Percentiles rank a stretch among this genome's conserved stretches.
Conservation (phyloP, 768 basidiomycete species). For the Clathrus columnatus region DNA sequence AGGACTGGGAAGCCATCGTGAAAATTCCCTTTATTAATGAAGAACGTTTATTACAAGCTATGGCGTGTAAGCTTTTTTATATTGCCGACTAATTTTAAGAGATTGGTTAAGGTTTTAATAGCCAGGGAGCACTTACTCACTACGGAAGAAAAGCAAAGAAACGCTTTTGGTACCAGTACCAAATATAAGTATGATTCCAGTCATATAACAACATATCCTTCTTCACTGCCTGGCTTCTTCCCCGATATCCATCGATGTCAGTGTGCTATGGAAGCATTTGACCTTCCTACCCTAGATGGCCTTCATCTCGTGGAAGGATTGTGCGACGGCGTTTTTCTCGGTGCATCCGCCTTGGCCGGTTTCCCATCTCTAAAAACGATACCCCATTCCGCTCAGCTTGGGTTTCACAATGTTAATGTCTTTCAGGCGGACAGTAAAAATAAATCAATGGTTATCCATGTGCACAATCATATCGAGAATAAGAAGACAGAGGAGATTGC, state of each 20-base stretch:
- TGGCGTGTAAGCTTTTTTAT: conserved; percentile 51
- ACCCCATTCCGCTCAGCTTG: conserved; percentile 66
- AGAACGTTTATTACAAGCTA: conserved; percentile 64
- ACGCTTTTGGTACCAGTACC: conserved; percentile 71
- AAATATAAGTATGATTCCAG: conserved; percentile 62
- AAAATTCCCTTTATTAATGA: conserved; percentile 98
- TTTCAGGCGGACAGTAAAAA: conserved; percentile 86
- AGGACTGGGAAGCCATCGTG: conserved; percentile 97
- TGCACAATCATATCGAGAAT: conserved; percentile 65
- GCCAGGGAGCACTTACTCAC: conserved; percentile 75
- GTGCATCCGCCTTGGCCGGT: conserved; percentile 80
- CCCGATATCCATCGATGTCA: conserved; percentile 75
- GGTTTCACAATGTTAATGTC: conserved; percentile 85
- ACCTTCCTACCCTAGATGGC: conserved; percentile 79
- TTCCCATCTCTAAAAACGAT: conserved; percentile 94
- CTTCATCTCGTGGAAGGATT: conserved; percentile 82
- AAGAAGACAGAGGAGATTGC: conserved; percentile 69
- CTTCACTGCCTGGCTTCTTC: conserved; percentile 92
- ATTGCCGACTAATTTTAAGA: background rate
- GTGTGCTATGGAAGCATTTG: conserved; percentile 73
- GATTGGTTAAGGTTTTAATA: conserved; percentile 21
- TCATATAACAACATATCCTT: conserved; percentile 68
- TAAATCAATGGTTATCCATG: conserved; percentile 87
- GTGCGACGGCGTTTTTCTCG: conserved; percentile 80
- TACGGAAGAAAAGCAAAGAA: conserved; percentile 64